phyloP scores from a whole-genome alignment of 257 asterid species.

The Verbascum thapsus region DNA sequence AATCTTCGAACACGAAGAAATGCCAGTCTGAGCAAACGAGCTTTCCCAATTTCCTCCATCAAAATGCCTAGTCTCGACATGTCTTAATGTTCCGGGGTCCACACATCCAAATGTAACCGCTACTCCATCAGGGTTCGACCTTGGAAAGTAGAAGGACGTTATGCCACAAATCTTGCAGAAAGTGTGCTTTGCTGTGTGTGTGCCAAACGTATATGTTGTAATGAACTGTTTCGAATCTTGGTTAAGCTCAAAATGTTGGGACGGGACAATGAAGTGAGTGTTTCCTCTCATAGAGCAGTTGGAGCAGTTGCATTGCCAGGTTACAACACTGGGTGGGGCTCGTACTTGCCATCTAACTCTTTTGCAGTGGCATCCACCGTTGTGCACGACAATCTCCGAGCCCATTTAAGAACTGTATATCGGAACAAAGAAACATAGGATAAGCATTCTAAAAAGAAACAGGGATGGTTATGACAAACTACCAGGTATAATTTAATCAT shows the following conservation, averaged over 20 bases:
- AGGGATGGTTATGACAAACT: neutral
- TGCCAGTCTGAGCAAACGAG: conserved; percentile 43
- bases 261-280: conserved; percentile 75
- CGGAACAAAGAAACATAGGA: neutral
- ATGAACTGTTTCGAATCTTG: conserved; percentile 64
- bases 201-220: conserved; percentile 77
- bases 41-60: conserved; percentile 82
- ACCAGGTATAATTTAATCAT: neutral
- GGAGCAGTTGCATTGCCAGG: conserved; percentile 84
- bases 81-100: conserved; percentile 69
- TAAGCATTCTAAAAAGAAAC: neutral
- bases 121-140: conserved; percentile 79
- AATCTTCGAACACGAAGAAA: conserved; percentile 53
- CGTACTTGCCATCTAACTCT: conserved; percentile 65
- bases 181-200: conserved; percentile 78
- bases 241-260: conserved; percentile 60
- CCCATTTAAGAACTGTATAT: conserved; percentile 37
- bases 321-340: conserved; percentile 61
- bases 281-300: conserved; percentile 85
- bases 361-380: conserved; percentile 90
- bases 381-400: conserved; percentile 47
- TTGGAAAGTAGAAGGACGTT: conserved; percentile 78
- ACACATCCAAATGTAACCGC: conserved; percentile 61
- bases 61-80: conserved; percentile 63
- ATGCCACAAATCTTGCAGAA: conserved; percentile 91